A percentile compares a stretch with the other conserved stretches of the same genome.
phyloP scores from a whole-genome alignment of 116 monocot genomes.

The Zostera marina region DNA sequence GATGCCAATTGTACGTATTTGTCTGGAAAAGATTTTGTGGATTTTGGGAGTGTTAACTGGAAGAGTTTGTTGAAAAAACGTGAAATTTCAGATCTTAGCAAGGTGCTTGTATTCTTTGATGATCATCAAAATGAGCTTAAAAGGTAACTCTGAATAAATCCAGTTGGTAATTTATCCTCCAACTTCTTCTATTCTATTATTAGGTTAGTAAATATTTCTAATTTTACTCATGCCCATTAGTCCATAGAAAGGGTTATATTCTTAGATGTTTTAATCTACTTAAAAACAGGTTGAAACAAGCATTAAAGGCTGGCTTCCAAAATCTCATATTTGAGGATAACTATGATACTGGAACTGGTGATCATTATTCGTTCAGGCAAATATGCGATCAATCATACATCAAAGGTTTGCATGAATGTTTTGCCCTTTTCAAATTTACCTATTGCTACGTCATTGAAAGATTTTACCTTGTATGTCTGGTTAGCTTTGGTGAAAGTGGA shows the following conservation, averaged over 20 bases:
- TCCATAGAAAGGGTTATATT: background rate
- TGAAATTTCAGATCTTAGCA: conserved; percentile 52
- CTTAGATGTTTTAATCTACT: too few species aligned
- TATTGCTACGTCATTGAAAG: too few species aligned
- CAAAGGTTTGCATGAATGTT: conserved; percentile 26
- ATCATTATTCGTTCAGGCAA: conserved; percentile 90
- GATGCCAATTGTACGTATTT: conserved; percentile 88
- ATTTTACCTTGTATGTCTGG: too few species aligned
- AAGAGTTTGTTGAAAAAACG: conserved; percentile 42
- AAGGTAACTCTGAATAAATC: conserved; percentile 25
- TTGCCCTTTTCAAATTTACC: too few species aligned
- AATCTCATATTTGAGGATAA: conserved; percentile 97
- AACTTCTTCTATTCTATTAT: too few species aligned
- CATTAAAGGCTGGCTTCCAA: conserved; percentile 61
- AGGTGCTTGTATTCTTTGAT: conserved; percentile 87
- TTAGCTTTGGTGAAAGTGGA: too few species aligned
- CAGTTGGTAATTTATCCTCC: background rate
- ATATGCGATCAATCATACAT: conserved; percentile 90
- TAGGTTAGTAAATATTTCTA: too few species aligned
- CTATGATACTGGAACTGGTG: conserved; percentile 95
- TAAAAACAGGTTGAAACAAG: conserved; percentile 69
- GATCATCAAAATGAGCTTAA: conserved; percentile 98
- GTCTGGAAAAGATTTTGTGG: conserved; percentile 87
- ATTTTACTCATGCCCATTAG: background rate
- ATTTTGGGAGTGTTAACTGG: conserved; percentile 84